Conservation (phyloP, 768 basidiomycete genomes). For the Amanita rimosa region DNA sequence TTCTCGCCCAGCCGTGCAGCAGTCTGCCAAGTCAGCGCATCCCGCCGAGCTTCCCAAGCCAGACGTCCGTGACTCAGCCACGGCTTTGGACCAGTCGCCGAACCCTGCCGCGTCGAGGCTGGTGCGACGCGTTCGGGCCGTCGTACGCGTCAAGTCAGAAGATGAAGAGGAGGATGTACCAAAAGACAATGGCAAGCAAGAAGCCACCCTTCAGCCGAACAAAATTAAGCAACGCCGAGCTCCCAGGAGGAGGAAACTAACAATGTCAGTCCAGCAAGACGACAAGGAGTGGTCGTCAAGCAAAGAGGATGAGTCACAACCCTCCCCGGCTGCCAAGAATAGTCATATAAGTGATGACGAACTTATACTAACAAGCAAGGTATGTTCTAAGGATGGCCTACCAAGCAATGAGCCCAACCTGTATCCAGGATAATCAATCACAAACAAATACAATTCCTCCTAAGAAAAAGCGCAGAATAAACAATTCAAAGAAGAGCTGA, state of each 20-base stretch:
- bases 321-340: conserved; percentile 12
- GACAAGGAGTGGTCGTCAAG: conserved; percentile 17
- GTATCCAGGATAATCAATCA: conserved; percentile 1
- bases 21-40: not conserved
- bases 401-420: not conserved
- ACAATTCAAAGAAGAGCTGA: conserved; percentile 5
- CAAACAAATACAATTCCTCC: conserved; percentile 14
- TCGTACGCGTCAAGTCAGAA: conserved; percentile 57
- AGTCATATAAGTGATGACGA: conserved; percentile 35
- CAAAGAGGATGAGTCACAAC: not conserved
- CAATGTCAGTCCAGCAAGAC: conserved; percentile 10
- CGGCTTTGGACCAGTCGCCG: not conserved
- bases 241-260: conserved; percentile 6
- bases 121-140: conserved; percentile 56
- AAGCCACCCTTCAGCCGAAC: not conserved
- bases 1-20: not conserved
- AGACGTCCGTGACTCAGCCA: not conserved
- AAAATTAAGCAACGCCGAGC: conserved; percentile 1
- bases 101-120: conserved; percentile 20
- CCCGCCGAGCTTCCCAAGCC: not conserved
- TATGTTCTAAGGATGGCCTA: conserved; percentile 13
- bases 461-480: conserved; percentile 24
- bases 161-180: conserved; percentile 27
- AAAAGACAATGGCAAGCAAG: not conserved
- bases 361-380: conserved; percentile 50